Evolutionary conservation across 2,329 filamentous ascomycete genomes (phyloP).

Genomic region (Didymella segeticola): DNA sequence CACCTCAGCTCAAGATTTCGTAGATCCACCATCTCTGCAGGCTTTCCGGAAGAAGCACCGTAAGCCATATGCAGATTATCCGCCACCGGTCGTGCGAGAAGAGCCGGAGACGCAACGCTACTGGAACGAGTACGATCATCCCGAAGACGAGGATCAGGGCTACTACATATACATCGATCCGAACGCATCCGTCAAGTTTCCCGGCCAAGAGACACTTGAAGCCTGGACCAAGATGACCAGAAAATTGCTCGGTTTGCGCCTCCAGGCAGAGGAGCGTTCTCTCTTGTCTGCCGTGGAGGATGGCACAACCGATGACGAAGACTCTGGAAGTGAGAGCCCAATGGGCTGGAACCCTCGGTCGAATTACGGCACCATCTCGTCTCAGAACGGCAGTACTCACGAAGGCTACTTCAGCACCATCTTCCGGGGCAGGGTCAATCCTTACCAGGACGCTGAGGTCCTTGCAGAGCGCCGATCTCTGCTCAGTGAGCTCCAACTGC

Average conservation of each 20-base stretch:
- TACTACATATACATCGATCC: constrained; percentile 80
- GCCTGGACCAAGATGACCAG: constrained; percentile 37
- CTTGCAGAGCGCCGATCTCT: constrained; percentile 57
- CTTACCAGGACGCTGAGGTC: constrained; percentile 53
- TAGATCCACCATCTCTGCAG: constrained; percentile 49
- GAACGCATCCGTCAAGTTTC: constrained; percentile 65
- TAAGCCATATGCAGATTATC: constrained; percentile 38
- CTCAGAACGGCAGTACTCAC: constrained; percentile 10
- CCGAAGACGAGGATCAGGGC: constrained; percentile 67
- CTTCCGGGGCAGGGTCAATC: constrained; percentile 36
- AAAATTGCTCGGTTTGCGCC: constrained; percentile 32
- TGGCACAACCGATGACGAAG: constrained; percentile 58
- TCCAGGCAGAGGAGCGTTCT: constrained; percentile 31
- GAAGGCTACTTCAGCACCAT: constrained; percentile 43
- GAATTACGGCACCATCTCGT: constrained; percentile 56
- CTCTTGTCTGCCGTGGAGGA: constrained; percentile 50
- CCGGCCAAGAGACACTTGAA: constrained; percentile 68
- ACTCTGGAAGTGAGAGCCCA: constrained; percentile 53
- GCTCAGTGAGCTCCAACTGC: constrained; percentile 36
- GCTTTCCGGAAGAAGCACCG: constrained; percentile 54
- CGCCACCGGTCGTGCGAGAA: constrained; percentile 25
- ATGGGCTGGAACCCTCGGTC: constrained; percentile 47
- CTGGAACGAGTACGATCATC: constrained; percentile 89
- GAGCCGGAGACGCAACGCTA: constrained; percentile 55
- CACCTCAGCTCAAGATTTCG: constrained; percentile 44